Percentiles rank a stretch among this genome's conserved stretches.
These are phyloP conservation scores for Posidonia oceanica DNA, from an alignment of 116 monocot species.

Conservation along the genomic window DNA sequence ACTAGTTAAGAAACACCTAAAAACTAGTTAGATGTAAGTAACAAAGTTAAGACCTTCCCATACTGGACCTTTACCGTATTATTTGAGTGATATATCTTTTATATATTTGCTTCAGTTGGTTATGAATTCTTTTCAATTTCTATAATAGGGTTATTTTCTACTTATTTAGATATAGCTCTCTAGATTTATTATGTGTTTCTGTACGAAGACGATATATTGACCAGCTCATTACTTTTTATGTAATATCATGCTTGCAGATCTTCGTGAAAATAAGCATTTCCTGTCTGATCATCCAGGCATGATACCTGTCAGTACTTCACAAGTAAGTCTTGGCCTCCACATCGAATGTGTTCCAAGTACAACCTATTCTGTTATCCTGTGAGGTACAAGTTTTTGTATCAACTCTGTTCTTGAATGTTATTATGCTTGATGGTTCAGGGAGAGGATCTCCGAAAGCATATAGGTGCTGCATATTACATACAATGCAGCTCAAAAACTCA, in stretches of 20 bases:
- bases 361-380: not conserved
- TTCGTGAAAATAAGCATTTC: slow-evolving; percentile 85
- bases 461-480: slow-evolving; percentile 79
- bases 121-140: too few species aligned
- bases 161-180: too few species aligned
- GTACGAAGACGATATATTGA: not conserved
- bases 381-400: not conserved
- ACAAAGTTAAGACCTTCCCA: too few species aligned
- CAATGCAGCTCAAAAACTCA: slow-evolving; percentile 98
- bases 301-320: slow-evolving; percentile 59
- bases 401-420: not conserved
- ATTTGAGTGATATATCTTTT: too few species aligned
- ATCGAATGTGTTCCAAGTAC: not conserved
- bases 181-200: not conserved
- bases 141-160: too few species aligned
- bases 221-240: not conserved
- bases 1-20: too few species aligned
- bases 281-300: slow-evolving; percentile 73
- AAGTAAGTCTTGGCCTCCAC: slow-evolving; percentile 21
- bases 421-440: slow-evolving; percentile 27
- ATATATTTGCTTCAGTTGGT: too few species aligned
- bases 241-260: slow-evolving; percentile 34
- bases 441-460: slow-evolving; percentile 69
- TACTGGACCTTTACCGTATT: too few species aligned
- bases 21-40: too few species aligned